Conservation (phyloP, 257 asterid species). For the Nyctanthes arbortristis region DNA sequence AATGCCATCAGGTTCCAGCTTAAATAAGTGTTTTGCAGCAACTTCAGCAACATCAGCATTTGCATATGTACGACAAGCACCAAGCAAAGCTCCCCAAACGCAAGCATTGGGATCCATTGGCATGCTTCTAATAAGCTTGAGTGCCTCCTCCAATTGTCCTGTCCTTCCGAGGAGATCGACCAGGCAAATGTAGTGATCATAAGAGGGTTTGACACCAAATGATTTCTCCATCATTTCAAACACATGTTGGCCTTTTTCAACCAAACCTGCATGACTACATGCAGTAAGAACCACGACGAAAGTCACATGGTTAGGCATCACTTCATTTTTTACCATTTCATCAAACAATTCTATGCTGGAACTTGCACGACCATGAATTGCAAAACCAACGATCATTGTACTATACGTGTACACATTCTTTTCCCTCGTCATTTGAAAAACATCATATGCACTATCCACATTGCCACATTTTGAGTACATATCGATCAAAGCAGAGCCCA, state of each 20-base stretch:
- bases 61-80: constrained; percentile 56
- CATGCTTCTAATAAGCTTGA: constrained; percentile 50
- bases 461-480: constrained; percentile 91
- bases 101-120: constrained; percentile 66
- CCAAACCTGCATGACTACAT: constrained; percentile 78
- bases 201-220: constrained; percentile 43
- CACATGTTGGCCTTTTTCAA: constrained; percentile 47
- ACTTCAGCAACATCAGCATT: constrained; percentile 74
- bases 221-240: constrained; percentile 59
- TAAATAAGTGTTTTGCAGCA: constrained; percentile 57
- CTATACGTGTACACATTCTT: constrained; percentile 70
- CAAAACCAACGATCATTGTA: constrained; percentile 71
- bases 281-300: constrained; percentile 77
- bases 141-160: constrained; percentile 63
- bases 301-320: constrained; percentile 70
- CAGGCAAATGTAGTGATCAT: constrained; percentile 72
- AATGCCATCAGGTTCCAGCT: constrained; percentile 64
- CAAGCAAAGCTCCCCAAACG: constrained; percentile 90
- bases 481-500: constrained; percentile 83
- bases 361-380: constrained; percentile 65
- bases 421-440: constrained; percentile 43
- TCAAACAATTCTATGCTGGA: constrained; percentile 63
- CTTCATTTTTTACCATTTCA: constrained; percentile 59
- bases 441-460: constrained; percentile 53
- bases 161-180: constrained; percentile 71